phyloP scores from a whole-genome alignment of 768 basidiomycete genomes.

The Auriscalpium microsporum region DNA sequence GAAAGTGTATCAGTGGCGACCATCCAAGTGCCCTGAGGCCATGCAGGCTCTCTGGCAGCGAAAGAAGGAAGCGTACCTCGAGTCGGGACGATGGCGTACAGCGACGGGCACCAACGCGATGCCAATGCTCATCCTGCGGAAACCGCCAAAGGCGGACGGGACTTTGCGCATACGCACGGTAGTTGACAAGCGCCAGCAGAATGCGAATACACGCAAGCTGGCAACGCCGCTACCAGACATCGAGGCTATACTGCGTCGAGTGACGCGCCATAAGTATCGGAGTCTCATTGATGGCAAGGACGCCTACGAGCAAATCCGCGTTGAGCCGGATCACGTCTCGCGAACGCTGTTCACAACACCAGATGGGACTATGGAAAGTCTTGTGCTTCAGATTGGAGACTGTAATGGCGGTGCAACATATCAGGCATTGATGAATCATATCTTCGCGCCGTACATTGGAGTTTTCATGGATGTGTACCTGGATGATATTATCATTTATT shows the following conservation, averaged over 20 bases:
- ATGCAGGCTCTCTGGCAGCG: slow-evolving; percentile 18
- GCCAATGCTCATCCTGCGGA: slow-evolving; percentile 27
- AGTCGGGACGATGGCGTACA: slow-evolving; percentile 25
- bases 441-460: slow-evolving; percentile 24
- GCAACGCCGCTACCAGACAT: slow-evolving; percentile 22
- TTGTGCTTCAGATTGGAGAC: slow-evolving; percentile 29
- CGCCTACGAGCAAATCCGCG: slow-evolving; percentile 25
- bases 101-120: slow-evolving; percentile 19
- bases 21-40: slow-evolving; percentile 28
- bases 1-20: slow-evolving; percentile 27
- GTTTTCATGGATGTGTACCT: slow-evolving; percentile 21
- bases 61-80: slow-evolving; percentile 24
- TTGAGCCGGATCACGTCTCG: slow-evolving; percentile 18
- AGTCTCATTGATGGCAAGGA: slow-evolving; percentile 24
- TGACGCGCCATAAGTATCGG: slow-evolving; percentile 13
- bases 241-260: slow-evolving; percentile 19
- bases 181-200: slow-evolving; percentile 23
- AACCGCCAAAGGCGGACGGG: slow-evolving; percentile 18
- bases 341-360: slow-evolving; percentile 15
- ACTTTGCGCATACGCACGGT: slow-evolving; percentile 14
- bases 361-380: slow-evolving; percentile 34
- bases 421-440: slow-evolving; percentile 36
- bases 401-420: slow-evolving; percentile 31
- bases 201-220: slow-evolving; percentile 24
- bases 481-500: slow-evolving; percentile 24